A percentile compares a stretch with the other conserved stretches of the same genome.
These are phyloP conservation scores for Calonectria pteridis DNA, from an alignment of 2,329 filamentous ascomycete genomes.

Conservation along the genomic window DNA sequence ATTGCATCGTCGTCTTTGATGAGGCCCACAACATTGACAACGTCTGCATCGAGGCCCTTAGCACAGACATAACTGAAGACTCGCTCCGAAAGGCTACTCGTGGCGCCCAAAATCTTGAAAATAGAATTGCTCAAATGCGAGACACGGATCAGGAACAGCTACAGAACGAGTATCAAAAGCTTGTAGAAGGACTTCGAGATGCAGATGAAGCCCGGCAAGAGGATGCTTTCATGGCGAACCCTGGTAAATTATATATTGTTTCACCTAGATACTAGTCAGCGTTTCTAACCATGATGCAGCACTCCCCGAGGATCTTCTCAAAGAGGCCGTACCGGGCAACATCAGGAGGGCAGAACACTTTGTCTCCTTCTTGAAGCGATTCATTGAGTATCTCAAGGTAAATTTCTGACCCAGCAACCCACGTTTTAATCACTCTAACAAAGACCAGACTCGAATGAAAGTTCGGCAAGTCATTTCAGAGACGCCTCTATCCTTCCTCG, in stretches of 20 bases:
- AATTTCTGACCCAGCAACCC: not conserved
- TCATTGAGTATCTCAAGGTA: conserved; percentile 94
- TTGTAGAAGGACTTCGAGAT: conserved; percentile 90
- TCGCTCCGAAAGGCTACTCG: conserved; percentile 91
- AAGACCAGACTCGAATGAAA: conserved; percentile 88
- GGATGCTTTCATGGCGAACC: conserved; percentile 97
- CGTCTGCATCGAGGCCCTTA: conserved; percentile 97
- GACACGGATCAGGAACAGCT: conserved; percentile 95
- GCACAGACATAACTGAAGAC: conserved; percentile 96
- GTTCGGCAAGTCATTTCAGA: conserved; percentile 97
- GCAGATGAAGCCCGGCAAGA: conserved; percentile 92
- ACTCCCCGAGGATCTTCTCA: conserved; percentile 91
- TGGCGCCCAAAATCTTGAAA: conserved; percentile 91
- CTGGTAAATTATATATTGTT: conserved; percentile 58
- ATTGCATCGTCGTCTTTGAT: conserved; percentile 98
- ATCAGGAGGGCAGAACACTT: conserved; percentile 97
- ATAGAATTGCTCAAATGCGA: conserved; percentile 93
- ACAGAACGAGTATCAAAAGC: conserved; percentile 93
- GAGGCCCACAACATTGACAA: conserved; percentile 99
- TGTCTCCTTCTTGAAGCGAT: conserved; percentile 91
- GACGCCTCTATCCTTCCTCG: conserved; percentile 92
- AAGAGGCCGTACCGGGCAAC: conserved; percentile 96
- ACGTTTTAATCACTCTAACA: conserved; percentile 10
- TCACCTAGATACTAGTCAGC: not conserved
- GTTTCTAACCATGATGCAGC: conserved; percentile 57